A percentile compares a stretch with the other conserved stretches of the same genome.
These are phyloP conservation scores for Aspergillus sergii DNA, from an alignment of 2,329 filamentous ascomycete species.

Conservation along the genomic window DNA sequence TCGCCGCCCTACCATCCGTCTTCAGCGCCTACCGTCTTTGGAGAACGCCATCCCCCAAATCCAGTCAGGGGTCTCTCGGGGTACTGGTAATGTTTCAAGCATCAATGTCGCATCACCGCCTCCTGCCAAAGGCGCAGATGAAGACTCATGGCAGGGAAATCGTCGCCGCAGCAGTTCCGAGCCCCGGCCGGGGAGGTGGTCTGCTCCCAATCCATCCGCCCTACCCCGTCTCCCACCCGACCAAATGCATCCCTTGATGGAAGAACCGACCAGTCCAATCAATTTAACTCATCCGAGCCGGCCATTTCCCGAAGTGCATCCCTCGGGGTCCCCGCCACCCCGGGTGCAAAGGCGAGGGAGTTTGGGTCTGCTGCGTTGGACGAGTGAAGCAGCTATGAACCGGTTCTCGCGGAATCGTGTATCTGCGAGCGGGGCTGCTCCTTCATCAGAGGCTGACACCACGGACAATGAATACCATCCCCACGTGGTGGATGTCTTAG, in stretches of 20 bases:
- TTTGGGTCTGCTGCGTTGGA: conserved; percentile 33
- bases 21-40: conserved; percentile 25
- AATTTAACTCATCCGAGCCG: conserved; percentile 10
- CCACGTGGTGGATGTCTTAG: conserved; percentile 67
- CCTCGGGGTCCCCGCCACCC: conserved; percentile 16
- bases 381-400: conserved; percentile 34
- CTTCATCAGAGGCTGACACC: conserved; percentile 12
- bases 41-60: conserved; percentile 10
- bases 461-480: conserved; percentile 58
- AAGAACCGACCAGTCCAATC: conserved; percentile 31
- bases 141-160: conserved; percentile 30
- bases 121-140: conserved; percentile 22
- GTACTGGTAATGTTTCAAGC: conserved; percentile 2
- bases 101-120: conserved; percentile 9
- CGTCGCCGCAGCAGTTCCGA: conserved; percentile 47
- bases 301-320: conserved; percentile 14
- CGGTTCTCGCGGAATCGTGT: conserved; percentile 38
- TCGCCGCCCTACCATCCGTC: conserved; percentile 37
- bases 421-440: conserved; percentile 29
- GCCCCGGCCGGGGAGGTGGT: conserved; percentile 39
- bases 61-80: conserved; percentile 8
- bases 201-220: conserved; percentile 26
- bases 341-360: conserved; percentile 19
- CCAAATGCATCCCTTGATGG: conserved; percentile 36
- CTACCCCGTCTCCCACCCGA: conserved; percentile 25